A percentile compares a stretch with the other conserved stretches of the same genome.
Conservation (phyloP, 202 grass and related monocot species). For the Bolboschoenoplectus hybrid region DNA sequence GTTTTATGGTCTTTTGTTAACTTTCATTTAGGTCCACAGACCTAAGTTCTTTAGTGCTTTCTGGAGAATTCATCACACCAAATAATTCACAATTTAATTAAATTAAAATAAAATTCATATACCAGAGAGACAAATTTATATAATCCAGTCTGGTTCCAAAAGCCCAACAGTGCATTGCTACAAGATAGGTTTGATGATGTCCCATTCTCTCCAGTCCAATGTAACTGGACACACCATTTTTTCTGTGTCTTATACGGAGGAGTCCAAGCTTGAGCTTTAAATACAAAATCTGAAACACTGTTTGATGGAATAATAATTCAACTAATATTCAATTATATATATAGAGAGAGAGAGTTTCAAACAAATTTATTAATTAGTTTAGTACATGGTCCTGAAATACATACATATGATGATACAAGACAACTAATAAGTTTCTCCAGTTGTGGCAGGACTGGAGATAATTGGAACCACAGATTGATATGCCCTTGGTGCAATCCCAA, state of each 20-base stretch:
- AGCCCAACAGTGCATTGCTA: slow-evolving; percentile 35
- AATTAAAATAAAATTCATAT: neutral
- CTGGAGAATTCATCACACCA: slow-evolving; percentile 10
- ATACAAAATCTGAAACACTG: neutral
- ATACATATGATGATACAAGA: too few species aligned
- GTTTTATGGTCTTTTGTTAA: slow-evolving; percentile 27
- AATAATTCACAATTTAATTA: slow-evolving; percentile 16
- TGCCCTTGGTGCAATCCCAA: slow-evolving; percentile 38
- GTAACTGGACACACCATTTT: neutral
- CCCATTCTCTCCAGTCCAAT: neutral
- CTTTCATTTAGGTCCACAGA: slow-evolving; percentile 25
- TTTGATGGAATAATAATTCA: neutral
- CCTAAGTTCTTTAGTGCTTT: slow-evolving; percentile 13
- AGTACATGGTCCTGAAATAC: neutral
- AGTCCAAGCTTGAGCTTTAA: neutral
- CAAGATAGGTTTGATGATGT: neutral
- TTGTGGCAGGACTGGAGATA: slow-evolving; percentile 1
- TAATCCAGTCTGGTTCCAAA: slow-evolving; percentile 2
- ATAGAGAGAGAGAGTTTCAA: neutral
- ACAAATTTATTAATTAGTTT: slow-evolving; percentile 1
- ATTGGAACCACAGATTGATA: neutral
- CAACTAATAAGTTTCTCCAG: neutral
- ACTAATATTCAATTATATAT: neutral
- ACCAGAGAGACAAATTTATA: neutral
- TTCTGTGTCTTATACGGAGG: neutral